Evolutionary conservation across 2,329 filamentous ascomycete species (phyloP), one percentile per base, ranked within the genome.

Genomic region (Colletotrichum sojae): DNA sequence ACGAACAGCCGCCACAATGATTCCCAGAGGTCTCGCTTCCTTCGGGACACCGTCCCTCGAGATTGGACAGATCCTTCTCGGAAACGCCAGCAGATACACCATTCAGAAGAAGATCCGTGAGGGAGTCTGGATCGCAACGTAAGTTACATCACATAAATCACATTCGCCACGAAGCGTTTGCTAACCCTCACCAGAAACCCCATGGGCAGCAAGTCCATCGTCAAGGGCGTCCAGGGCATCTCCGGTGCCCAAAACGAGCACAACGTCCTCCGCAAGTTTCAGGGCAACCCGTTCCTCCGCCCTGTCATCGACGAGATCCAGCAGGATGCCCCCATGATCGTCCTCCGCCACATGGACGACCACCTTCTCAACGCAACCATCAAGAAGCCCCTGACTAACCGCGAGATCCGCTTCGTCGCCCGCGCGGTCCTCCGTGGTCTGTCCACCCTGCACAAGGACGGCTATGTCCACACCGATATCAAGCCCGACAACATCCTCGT

Each of bases 61-160:
- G 45, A 69, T 69, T 43, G 67, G 67, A 27, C 67, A 69, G 62
- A 69, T 69, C 45, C 25, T 69, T 5, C 67, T 69, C 18, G 67
- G 67, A 46, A 69, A 69, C 9, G 67, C 67, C 16, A 69, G 51
- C 62, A 57, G 67, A 10, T 69, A 69, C 67, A 69, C 67, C 13
- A 69, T 69, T n/a, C 67, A 69, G 56, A 69, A 69, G 62, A 69
- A 69, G 51, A 69, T 69, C n/a, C 67, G 67, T 53, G 67, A 69
- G 48, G 67, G 67, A 20, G 67, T 69, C 2, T 69, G 67, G 67
- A 69, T 69, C 6, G 67, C 67, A 25, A 69, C 67, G 67, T 69
- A 53, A 39, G 67, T 31, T 18, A 6, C 18, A 10, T 43, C 40
- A 18, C 46, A 25, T 5, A 4, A 10, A 13, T 12, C 6, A 20